These are phyloP conservation scores for Suhomyces bolitotheri DNA, from an alignment of 1,139 yeast genomes.

Conservation along the genomic window DNA sequence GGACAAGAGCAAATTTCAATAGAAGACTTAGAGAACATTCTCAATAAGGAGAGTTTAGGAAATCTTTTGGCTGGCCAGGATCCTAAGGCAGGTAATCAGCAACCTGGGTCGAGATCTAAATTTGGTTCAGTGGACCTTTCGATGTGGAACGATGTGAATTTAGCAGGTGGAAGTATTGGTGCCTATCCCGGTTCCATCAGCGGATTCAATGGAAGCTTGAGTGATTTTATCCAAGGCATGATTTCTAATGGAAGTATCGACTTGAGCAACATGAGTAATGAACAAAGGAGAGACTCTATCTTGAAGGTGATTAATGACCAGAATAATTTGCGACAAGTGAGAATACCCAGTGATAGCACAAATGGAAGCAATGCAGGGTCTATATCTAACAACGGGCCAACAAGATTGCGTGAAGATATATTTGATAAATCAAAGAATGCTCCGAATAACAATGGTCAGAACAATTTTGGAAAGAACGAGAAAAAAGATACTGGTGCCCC, in stretches of 20 bases:
- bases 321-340: constrained; percentile 21
- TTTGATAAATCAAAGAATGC: constrained; percentile 28
- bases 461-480: neutral
- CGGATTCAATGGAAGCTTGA: constrained; percentile 37
- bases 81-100: constrained; percentile 11
- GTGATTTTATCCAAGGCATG: constrained; percentile 38
- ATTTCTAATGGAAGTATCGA: constrained; percentile 43
- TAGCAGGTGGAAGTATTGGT: constrained; percentile 10
- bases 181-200: constrained; percentile 30
- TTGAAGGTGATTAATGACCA: constrained; percentile 40
- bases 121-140: constrained; percentile 34
- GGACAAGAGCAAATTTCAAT: constrained; percentile 27
- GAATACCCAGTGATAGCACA: constrained; percentile 16
- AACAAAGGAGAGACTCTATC: constrained; percentile 46
- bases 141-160: constrained; percentile 20
- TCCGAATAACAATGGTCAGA: neutral
- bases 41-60: constrained; percentile 45
- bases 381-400: constrained; percentile 10
- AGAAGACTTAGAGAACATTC: constrained; percentile 46
- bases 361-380: constrained; percentile 7
- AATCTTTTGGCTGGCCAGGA: constrained; percentile 33
- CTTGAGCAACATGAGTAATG: constrained; percentile 42
- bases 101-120: constrained; percentile 19
- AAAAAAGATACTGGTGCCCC: neutral
- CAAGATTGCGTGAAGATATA: constrained; percentile 44